Evolutionary conservation across 139 green algal genomes (phyloP).

Genomic region (Haematococcus sp.): DNA sequence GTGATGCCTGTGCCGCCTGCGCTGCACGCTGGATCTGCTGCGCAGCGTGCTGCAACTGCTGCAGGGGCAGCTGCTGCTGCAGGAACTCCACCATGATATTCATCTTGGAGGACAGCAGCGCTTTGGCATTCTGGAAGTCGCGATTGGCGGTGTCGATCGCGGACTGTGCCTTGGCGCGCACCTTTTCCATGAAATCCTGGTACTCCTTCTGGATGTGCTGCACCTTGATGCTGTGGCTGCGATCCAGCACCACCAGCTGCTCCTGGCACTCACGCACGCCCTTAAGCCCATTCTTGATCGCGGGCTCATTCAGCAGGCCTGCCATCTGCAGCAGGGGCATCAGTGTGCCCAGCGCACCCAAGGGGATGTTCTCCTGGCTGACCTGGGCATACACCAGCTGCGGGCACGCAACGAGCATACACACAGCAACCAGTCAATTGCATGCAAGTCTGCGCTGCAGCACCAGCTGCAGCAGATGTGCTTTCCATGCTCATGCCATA

Average conservation of each 20-base stretch:
- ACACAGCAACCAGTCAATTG: not conserved
- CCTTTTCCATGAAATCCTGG: constrained; percentile 81
- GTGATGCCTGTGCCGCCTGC: not conserved
- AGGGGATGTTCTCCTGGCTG: constrained; percentile 47
- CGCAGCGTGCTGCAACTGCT: constrained; percentile 45
- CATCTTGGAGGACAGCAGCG: constrained; percentile 55
- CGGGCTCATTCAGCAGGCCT: constrained; percentile 42
- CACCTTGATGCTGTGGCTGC: constrained; percentile 68
- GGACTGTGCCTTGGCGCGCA: constrained; percentile 72
- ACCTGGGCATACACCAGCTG: constrained; percentile 39
- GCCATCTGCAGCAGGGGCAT: constrained; percentile 65
- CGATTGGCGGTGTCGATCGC: constrained; percentile 82
- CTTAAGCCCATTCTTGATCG: constrained; percentile 51
- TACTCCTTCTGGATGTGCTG: constrained; percentile 83
- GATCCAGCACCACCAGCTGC: constrained; percentile 75
- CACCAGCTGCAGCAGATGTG: too few relatives aligned
- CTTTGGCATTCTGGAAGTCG: constrained; percentile 63
- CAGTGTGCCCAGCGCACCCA: constrained; percentile 52
- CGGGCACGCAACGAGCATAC: too few relatives aligned
- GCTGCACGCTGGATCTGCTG: constrained; percentile 42
- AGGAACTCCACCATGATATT: constrained; percentile 71
- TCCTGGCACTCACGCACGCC: constrained; percentile 58
- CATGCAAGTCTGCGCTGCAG: too few relatives aligned
- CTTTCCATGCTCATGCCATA: too few relatives aligned
- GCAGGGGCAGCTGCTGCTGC: constrained; percentile 36